These are phyloP conservation scores for Rhizopogon rudus DNA, from an alignment of 768 basidiomycete genomes.

Conservation along the genomic window DNA sequence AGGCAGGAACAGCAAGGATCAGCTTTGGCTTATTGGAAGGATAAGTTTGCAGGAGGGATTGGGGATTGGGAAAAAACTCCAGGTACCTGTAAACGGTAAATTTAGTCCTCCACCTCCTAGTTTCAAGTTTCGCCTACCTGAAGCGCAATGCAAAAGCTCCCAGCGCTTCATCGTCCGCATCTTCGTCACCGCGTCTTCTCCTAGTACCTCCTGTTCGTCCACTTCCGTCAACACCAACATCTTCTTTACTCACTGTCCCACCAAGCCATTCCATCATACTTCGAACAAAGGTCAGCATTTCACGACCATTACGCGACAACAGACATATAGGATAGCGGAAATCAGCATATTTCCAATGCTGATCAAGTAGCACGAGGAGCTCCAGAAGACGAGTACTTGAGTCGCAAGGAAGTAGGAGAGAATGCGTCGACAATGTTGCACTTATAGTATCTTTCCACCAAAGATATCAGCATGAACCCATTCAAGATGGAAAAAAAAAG, in stretches of 20 bases:
- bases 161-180: constrained; percentile 76
- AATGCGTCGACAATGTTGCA: constrained; percentile 74
- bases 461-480: neutral
- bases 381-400: constrained; percentile 93
- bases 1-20: constrained; percentile 89
- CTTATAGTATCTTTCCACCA: constrained; percentile 72
- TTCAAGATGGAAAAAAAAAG: neutral
- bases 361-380: constrained; percentile 91
- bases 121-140: constrained; percentile 40
- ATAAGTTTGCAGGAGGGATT: constrained; percentile 73
- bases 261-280: constrained; percentile 99
- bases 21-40: constrained; percentile 89
- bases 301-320: constrained; percentile 84
- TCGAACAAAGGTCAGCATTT: constrained; percentile 90
- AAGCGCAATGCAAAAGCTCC: constrained; percentile 88
- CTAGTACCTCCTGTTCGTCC: constrained; percentile 47
- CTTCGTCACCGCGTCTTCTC: constrained; percentile 57
- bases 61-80: constrained; percentile 86
- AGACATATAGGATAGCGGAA: constrained; percentile 88
- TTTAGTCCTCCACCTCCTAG: neutral
- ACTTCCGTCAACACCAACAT: constrained; percentile 75
- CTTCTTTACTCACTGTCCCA: constrained; percentile 89
- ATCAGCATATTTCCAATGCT: constrained; percentile 92
- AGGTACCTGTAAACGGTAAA: constrained; percentile 56
- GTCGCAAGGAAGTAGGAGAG: constrained; percentile 88